Evolutionary conservation across 1,139 yeast genomes (phyloP).

Genomic region (Suhomyces bokatorum): DNA sequence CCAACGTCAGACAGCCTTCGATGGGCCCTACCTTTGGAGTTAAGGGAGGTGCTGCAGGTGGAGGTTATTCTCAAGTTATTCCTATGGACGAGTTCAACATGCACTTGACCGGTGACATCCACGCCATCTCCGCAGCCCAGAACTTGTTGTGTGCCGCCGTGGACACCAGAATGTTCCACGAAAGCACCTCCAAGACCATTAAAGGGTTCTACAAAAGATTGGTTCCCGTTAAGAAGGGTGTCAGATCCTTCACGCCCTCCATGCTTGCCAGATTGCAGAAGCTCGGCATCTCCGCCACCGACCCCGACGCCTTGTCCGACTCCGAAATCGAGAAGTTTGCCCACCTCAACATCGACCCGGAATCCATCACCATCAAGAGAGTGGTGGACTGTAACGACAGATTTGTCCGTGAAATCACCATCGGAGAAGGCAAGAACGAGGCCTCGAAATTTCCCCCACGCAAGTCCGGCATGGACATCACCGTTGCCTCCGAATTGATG

Average conservation of each 20-base stretch:
- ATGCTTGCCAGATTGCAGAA: constrained; percentile 79
- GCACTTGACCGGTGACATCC: constrained; percentile 98
- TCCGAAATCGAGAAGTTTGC: constrained; percentile 79
- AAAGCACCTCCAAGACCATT: constrained; percentile 79
- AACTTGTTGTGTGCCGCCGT: constrained; percentile 96
- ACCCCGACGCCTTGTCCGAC: constrained; percentile 78
- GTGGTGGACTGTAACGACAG: constrained; percentile 97
- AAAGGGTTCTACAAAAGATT: constrained; percentile 84
- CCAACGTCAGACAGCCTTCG: constrained; percentile 96
- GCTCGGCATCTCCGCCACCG: constrained; percentile 75
- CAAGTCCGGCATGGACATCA: constrained; percentile 91
- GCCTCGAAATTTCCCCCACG: constrained; percentile 67
- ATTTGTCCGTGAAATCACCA: constrained; percentile 84
- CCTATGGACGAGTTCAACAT: constrained; percentile 99
- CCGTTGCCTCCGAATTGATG: constrained; percentile 98
- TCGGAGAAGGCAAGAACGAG: constrained; percentile 94
- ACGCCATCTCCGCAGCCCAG: constrained; percentile 95
- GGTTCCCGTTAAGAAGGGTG: constrained; percentile 85
- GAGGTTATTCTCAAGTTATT: constrained; percentile 97
- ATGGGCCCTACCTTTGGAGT: constrained; percentile 99
- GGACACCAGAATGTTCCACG: constrained; percentile 98
- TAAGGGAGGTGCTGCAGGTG: constrained; percentile 99
- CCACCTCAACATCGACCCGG: constrained; percentile 90
- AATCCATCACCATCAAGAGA: constrained; percentile 92
- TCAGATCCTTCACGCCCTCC: constrained; percentile 72